A percentile compares a stretch with the other conserved stretches of the same genome.
These are phyloP conservation scores for Clarireedia monteithiana DNA, from an alignment of 2,329 filamentous ascomycete genomes.

Conservation along the genomic window DNA sequence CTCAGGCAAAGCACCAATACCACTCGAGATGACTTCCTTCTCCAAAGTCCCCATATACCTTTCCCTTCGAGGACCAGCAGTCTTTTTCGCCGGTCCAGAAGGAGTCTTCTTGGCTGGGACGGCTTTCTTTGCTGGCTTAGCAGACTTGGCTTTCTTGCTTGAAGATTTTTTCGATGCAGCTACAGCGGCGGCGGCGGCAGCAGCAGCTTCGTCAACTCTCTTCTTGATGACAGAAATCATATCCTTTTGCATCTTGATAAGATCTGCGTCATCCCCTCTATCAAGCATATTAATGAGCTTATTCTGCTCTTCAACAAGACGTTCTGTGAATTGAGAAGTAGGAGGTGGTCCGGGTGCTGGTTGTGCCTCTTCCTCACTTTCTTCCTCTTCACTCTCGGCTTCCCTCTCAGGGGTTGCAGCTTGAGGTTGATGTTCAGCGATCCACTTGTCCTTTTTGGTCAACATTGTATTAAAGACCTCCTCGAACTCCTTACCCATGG, in stretches of 20 bases:
- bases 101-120: conserved; percentile 17
- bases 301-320: conserved; percentile 44
- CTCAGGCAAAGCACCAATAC: conserved; percentile 73
- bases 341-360: conserved; percentile 29
- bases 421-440: conserved; percentile 64
- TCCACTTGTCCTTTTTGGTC: conserved; percentile 72
- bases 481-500: conserved; percentile 65
- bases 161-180: conserved; percentile 31
- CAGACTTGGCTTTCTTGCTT: conserved; percentile 45
- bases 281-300: conserved; percentile 49
- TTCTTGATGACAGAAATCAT: conserved; percentile 58
- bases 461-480: conserved; percentile 69
- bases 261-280: conserved; percentile 42
- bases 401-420: conserved; percentile 58
- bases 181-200: conserved; percentile 13
- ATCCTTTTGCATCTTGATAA: conserved; percentile 33
- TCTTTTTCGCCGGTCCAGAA: conserved; percentile 37
- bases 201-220: conserved; percentile 45
- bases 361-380: conserved; percentile 40
- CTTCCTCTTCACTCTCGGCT: conserved; percentile 54
- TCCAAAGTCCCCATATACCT: conserved; percentile 67
- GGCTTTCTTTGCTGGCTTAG: conserved; percentile 33
- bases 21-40: conserved; percentile 84
- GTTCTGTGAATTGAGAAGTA: conserved; percentile 33
- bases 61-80: conserved; percentile 15